Conservation (phyloP, 352 stramenopile genomes). For the Pythium aquatile region DNA sequence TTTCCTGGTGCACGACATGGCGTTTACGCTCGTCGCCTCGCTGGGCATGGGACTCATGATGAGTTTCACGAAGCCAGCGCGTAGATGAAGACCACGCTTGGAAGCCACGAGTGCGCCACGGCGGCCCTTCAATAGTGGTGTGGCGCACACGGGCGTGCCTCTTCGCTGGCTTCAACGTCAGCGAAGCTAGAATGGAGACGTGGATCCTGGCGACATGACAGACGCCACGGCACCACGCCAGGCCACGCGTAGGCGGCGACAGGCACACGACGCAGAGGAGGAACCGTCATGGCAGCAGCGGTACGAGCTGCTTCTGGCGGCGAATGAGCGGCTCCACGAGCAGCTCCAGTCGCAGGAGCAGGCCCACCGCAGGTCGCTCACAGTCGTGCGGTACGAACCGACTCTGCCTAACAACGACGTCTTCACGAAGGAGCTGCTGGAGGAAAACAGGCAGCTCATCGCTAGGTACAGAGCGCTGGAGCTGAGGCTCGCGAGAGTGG, state of each 20-base stretch:
- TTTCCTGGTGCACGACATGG: too few species aligned
- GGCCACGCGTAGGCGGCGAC: not conserved
- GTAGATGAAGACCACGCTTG: too few species aligned
- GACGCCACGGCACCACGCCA: not conserved
- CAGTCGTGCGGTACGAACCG: constrained; percentile 53
- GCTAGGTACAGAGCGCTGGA: constrained; percentile 36
- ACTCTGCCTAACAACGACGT: constrained; percentile 60
- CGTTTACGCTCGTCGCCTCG: too few species aligned
- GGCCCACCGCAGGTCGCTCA: constrained; percentile 44
- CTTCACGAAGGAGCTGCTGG: constrained; percentile 62
- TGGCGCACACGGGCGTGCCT: not conserved
- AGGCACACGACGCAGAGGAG: not conserved
- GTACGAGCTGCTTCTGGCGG: constrained; percentile 33
- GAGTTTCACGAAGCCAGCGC: too few species aligned
- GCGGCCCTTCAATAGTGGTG: not conserved
- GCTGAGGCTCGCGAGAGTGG: constrained; percentile 43
- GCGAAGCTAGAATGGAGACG: not conserved
- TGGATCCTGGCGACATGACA: not conserved
- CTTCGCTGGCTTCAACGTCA: constrained; percentile 1
- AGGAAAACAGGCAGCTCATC: constrained; percentile 53
- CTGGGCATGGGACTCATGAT: too few species aligned
- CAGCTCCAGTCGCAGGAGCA: constrained; percentile 33
- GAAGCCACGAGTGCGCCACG: too few species aligned
- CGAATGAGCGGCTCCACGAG: constrained; percentile 38
- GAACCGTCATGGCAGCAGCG: constrained; percentile 37